Percentiles rank a stretch among this genome's conserved stretches.
Conservation (phyloP, 1,284 basidiomycete species). For the Meira nashicola region DNA sequence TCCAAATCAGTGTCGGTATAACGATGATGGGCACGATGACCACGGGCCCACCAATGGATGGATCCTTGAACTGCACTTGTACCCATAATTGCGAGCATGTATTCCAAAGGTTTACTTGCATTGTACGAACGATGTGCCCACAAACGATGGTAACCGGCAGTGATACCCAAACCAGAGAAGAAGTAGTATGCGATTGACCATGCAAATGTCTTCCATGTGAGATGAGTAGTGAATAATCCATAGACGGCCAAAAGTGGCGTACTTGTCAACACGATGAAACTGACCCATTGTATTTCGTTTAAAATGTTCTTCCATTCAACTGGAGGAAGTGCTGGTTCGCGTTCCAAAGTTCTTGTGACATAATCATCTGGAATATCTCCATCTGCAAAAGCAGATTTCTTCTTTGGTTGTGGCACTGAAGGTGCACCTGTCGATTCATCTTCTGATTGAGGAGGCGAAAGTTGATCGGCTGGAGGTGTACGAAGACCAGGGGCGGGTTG, state of each 20-base stretch:
- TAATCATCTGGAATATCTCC: slow-evolving; percentile 46
- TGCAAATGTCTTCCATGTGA: slow-evolving; percentile 28
- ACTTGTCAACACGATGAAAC: slow-evolving; percentile 41
- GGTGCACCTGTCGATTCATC: slow-evolving; percentile 2
- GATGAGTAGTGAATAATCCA: slow-evolving; percentile 40
- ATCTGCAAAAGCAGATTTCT: slow-evolving; percentile 21
- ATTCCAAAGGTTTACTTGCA: slow-evolving; percentile 40
- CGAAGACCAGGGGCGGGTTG: slow-evolving; percentile 13
- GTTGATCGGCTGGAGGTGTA: slow-evolving; percentile 16
- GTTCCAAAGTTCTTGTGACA: slow-evolving; percentile 29
- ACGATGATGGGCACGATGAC: slow-evolving; percentile 52
- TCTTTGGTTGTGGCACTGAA: not conserved
- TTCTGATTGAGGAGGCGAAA: slow-evolving; percentile 14
- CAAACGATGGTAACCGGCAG: slow-evolving; percentile 49
- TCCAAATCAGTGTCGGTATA: slow-evolving; percentile 53
- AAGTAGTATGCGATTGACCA: slow-evolving; percentile 48
- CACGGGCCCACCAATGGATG: slow-evolving; percentile 52
- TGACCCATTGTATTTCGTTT: slow-evolving; percentile 50
- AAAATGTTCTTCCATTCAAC: slow-evolving; percentile 44
- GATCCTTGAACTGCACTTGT: slow-evolving; percentile 50
- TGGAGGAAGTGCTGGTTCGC: slow-evolving; percentile 38
- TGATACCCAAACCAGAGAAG: slow-evolving; percentile 50
- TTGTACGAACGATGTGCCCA: slow-evolving; percentile 51
- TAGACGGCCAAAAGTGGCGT: slow-evolving; percentile 44
- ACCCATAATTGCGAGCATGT: slow-evolving; percentile 48